Conservation (phyloP, 2,329 filamentous ascomycete genomes). For the Colletotrichum sp. region DNA sequence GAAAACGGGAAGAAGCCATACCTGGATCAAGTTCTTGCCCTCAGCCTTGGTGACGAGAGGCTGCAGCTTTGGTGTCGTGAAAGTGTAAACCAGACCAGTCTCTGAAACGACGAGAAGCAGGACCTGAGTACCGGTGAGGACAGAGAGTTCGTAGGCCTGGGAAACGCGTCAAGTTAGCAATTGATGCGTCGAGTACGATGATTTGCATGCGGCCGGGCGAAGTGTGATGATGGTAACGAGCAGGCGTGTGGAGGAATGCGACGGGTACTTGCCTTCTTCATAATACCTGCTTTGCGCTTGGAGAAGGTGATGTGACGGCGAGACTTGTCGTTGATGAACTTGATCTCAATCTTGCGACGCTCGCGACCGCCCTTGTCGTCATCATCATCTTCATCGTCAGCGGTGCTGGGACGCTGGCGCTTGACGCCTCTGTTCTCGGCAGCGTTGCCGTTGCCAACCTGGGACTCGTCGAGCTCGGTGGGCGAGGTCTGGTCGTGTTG, state of each 20-base stretch:
- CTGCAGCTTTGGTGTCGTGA: conserved; percentile 97
- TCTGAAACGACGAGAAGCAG: conserved; percentile 95
- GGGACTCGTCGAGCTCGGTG: conserved; percentile 74
- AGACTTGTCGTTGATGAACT: conserved; percentile 99
- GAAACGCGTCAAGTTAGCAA: conserved; percentile 9
- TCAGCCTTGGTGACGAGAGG: conserved; percentile 97
- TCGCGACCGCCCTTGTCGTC: conserved; percentile 98
- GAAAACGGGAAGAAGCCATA: conserved; percentile 49
- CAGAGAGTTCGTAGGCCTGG: conserved; percentile 95
- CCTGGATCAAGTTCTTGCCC: conserved; percentile 99
- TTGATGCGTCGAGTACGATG: neutral
- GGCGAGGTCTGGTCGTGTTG: conserved; percentile 79
- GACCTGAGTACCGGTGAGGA: conserved; percentile 97
- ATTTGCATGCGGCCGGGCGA: neutral
- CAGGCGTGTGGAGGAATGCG: neutral
- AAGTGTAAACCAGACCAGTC: conserved; percentile 96
- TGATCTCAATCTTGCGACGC: conserved; percentile 99
- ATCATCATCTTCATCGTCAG: conserved; percentile 96
- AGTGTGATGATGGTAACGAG: neutral
- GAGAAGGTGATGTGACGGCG: conserved; percentile 99
- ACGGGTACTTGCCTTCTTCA: conserved; percentile 84
- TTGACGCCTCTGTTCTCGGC: conserved; percentile 84
- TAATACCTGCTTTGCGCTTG: conserved; percentile 99
- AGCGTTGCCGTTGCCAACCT: conserved; percentile 68
- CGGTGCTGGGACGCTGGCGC: conserved; percentile 80